These are phyloP conservation scores for Aspergillus oerlinghausenensis DNA, from an alignment of 2,329 filamentous ascomycete genomes.

Conservation along the genomic window DNA sequence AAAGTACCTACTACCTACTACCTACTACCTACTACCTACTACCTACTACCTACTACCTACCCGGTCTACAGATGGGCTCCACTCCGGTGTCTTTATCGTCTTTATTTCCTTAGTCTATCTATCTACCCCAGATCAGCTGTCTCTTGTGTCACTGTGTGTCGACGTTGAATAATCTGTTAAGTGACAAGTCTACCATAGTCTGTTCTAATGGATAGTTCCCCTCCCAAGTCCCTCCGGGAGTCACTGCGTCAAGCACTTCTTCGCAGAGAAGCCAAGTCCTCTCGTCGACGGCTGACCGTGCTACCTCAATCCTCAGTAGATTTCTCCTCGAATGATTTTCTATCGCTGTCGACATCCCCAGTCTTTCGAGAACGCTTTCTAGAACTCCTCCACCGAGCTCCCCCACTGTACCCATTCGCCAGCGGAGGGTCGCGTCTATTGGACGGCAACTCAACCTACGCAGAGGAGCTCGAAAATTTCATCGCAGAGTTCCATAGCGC, in stretches of 20 bases:
- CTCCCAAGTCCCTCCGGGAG: conserved; percentile 21
- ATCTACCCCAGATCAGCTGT: neutral
- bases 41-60: too few relatives aligned
- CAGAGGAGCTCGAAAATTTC: conserved; percentile 53
- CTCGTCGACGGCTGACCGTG: conserved; percentile 46
- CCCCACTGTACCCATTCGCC: conserved; percentile 43
- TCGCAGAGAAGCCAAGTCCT: conserved; percentile 40
- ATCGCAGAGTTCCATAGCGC: conserved; percentile 60
- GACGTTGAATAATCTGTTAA: neutral
- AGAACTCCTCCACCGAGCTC: conserved; percentile 39
- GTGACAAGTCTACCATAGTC: neutral
- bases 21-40: too few relatives aligned
- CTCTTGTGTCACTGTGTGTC: too few relatives aligned
- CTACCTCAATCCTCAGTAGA: conserved; percentile 44
- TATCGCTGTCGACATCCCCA: conserved; percentile 51
- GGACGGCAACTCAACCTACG: conserved; percentile 60
- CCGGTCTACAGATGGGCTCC: neutral
- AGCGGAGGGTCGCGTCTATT: conserved; percentile 59
- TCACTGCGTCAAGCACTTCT: conserved; percentile 31
- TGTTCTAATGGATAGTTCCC: conserved; percentile 4
- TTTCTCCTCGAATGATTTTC: conserved; percentile 64
- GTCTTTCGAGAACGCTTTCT: conserved; percentile 48
- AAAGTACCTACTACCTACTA: neutral
- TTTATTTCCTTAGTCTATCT: neutral
- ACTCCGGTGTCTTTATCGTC: conserved; percentile 3